These are phyloP conservation scores for Pyrenochaeta sp. DNA, from an alignment of 2,329 filamentous ascomycete genomes.

Conservation along the genomic window DNA sequence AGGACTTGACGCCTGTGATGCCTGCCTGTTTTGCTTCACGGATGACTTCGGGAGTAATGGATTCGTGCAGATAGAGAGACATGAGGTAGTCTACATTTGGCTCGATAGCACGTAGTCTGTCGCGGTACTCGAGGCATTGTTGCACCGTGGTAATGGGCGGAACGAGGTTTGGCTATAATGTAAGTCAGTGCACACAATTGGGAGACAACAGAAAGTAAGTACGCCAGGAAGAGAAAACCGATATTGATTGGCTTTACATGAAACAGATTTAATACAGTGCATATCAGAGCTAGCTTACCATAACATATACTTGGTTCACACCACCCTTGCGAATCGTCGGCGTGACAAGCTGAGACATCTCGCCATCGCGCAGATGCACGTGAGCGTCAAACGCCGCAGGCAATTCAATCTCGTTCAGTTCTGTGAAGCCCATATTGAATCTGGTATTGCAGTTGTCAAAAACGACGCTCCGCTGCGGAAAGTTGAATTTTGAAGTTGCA, in stretches of 20 bases:
- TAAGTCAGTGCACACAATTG: too few species aligned
- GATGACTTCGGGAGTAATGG: constrained; percentile 64
- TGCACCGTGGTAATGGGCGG: constrained; percentile 60
- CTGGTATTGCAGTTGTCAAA: not conserved
- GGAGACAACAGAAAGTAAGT: too few species aligned
- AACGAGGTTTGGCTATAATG: constrained; percentile 57
- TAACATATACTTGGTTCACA: constrained; percentile 63
- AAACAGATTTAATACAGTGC: not conserved
- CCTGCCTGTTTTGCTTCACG: constrained; percentile 76
- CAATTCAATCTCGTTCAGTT: constrained; percentile 55
- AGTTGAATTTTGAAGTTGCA: constrained; percentile 22
- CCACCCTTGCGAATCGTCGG: constrained; percentile 61
- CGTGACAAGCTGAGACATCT: constrained; percentile 61
- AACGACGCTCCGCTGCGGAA: not conserved
- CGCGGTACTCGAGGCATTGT: constrained; percentile 57
- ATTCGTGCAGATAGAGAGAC: constrained; percentile 61
- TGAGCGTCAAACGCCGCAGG: constrained; percentile 61
- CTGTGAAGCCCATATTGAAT: constrained; percentile 48
- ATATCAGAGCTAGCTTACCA: constrained; percentile 49
- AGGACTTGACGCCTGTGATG: constrained; percentile 76
- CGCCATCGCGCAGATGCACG: constrained; percentile 62
- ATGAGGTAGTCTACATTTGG: constrained; percentile 61
- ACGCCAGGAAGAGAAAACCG: too few species aligned
- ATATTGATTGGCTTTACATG: too few species aligned
- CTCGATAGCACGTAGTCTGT: constrained; percentile 54